A percentile compares a stretch with the other conserved stretches of the same genome.
Evolutionary conservation across 768 basidiomycete species (phyloP).

Genomic region (Strobilomyces dryophilus): DNA sequence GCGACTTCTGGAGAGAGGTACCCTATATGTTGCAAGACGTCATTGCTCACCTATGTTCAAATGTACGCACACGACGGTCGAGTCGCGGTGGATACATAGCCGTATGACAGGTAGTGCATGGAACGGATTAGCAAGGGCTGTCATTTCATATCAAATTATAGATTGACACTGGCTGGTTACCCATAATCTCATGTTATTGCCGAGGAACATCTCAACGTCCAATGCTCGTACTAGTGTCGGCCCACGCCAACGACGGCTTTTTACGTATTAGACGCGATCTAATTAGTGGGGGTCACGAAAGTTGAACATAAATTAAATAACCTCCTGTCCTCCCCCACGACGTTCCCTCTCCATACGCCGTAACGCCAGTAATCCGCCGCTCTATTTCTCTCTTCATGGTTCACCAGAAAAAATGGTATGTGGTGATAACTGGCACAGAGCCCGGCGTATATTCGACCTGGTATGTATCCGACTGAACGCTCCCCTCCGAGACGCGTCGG

Average conservation of each 20-base stretch:
- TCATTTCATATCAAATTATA: conserved; percentile 4
- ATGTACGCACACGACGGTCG: conserved; percentile 61
- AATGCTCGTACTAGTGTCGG: too few relatives aligned
- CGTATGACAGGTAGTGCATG: conserved; percentile 41
- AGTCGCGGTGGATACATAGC: conserved; percentile 73
- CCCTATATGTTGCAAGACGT: conserved; percentile 83
- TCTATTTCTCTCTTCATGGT: conserved; percentile 6
- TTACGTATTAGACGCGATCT: conserved; percentile 14
- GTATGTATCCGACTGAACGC: conserved; percentile 9
- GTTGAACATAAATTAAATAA: conserved; percentile 21
- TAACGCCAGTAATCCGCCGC: not conserved
- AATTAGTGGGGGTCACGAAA: conserved; percentile 3
- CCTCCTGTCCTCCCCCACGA: conserved; percentile 21
- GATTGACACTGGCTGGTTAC: conserved; percentile 8
- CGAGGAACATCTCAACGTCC: not conserved
- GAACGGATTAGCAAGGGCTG: conserved; percentile 1
- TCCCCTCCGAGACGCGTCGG: conserved; percentile 1
- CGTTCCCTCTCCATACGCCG: not conserved
- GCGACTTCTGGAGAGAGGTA: conserved; percentile 88
- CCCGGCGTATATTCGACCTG: conserved; percentile 30
- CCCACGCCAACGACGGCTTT: not conserved
- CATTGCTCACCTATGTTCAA: conserved; percentile 69
- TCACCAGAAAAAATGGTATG: conserved; percentile 25
- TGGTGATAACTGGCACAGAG: conserved; percentile 23
- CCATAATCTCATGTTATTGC: conserved; percentile 1